Evolutionary conservation across 169 alveolate genomes (phyloP).

Genomic region (Plasmodium gaboni): DNA sequence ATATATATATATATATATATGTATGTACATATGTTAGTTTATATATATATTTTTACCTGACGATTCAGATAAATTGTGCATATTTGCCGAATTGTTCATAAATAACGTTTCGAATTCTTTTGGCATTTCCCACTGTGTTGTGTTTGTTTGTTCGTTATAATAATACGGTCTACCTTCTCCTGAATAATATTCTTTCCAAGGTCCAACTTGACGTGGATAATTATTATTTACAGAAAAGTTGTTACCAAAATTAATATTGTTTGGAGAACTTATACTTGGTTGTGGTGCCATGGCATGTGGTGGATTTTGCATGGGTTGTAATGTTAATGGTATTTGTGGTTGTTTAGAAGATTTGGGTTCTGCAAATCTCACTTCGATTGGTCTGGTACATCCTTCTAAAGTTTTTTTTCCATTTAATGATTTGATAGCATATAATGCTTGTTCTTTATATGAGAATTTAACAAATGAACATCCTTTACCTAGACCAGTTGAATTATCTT

Average conservation of each 20-base stretch:
- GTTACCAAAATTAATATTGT: slow-evolving; percentile 47
- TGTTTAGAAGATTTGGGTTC: slow-evolving; percentile 83
- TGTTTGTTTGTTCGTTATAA: slow-evolving; percentile 88
- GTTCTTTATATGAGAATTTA: slow-evolving; percentile 90
- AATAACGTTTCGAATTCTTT: slow-evolving; percentile 85
- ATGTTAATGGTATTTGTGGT: slow-evolving; percentile 57
- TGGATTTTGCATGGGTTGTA: slow-evolving; percentile 64
- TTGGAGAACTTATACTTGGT: slow-evolving; percentile 36
- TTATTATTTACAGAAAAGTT: slow-evolving; percentile 78
- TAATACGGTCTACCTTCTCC: slow-evolving; percentile 91
- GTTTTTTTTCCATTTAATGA: slow-evolving; percentile 86
- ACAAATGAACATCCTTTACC: slow-evolving; percentile 94
- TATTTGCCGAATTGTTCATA: slow-evolving; percentile 52
- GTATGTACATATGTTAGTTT: no score
- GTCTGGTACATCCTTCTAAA: slow-evolving; percentile 88
- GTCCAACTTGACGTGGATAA: slow-evolving; percentile 89
- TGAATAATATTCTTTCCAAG: slow-evolving; percentile 90
- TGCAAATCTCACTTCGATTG: slow-evolving; percentile 93
- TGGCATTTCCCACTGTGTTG: slow-evolving; percentile 94
- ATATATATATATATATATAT: no score
- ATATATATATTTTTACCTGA: slow-evolving; percentile 59
- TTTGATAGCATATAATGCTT: slow-evolving; percentile 91
- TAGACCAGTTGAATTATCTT: slow-evolving; percentile 89
- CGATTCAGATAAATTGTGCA: slow-evolving; percentile 75
- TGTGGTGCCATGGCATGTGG: slow-evolving; percentile 69